Base-by-base conservation (phyloP, 2,329 filamentous ascomycete genomes). In the Colletotrichum truncatum region DNA sequence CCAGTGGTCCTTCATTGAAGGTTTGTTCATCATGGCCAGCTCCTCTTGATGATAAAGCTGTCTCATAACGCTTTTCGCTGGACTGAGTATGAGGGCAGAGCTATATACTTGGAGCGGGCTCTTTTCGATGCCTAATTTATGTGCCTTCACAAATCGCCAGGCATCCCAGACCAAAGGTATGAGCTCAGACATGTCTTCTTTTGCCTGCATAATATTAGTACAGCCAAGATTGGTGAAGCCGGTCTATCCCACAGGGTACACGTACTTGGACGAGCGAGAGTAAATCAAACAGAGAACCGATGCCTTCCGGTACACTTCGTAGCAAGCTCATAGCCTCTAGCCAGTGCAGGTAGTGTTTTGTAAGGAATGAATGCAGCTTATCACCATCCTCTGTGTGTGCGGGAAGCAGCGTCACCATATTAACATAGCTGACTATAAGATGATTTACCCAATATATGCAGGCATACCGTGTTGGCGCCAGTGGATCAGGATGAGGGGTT, bases 401-500 rank as follows among this genome's bases (percentile, higher is more conserved):
- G n/a, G n/a, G n/a, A n/a, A n/a, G n/a, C n/a, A n/a, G n/a, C n/a
- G n/a, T n/a, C n/a, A n/a, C n/a, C n/a, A n/a, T n/a, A n/a, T n/a
- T n/a, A n/a, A n/a, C n/a, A n/a, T n/a, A n/a, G n/a, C n/a, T n/a
- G n/a, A n/a, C 57, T 1, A 11, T 7, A 9, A 71, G 25, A 39
- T 73, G 69, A 14, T 68, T 43, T 1, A 67, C 48, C 73, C 71
- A 75, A 34, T 69, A 63, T 2, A 68, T 2, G 25, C 69, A 74
- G 1, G 65, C 63, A 48, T 75, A 75, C 6, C 9, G n/a, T 3
- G 56, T 21, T 1, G 62, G 7, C 1, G 23, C 60, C 4, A 72
- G n/a, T 9, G 69, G 67, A 26, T 72, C 65, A 1, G 59, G 64
- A 2, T 66, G 6, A 7, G 67, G 68, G 0, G 5, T n/a, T 2